Percentiles rank a stretch among this genome's conserved stretches.
phyloP scores from a whole-genome alignment of 2,329 filamentous ascomycete genomes.

The Cryphonectria nitschkei region DNA sequence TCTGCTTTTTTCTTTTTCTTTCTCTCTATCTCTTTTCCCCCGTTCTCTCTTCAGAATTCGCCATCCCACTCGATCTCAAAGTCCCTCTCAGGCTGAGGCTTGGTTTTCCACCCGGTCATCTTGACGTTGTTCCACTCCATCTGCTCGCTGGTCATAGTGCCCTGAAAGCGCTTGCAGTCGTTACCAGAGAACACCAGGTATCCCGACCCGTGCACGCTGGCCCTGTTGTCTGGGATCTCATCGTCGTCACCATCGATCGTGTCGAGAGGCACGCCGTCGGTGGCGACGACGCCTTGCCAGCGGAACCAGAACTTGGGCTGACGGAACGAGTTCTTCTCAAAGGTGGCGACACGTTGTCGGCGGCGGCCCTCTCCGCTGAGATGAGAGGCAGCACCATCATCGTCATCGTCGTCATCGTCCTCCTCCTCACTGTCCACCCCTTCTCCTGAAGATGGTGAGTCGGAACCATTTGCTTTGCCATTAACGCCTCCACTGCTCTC shows the following conservation, averaged over 20 bases:
- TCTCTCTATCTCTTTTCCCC: too few species aligned
- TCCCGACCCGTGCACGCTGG: slow-evolving; percentile 28
- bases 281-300: slow-evolving; percentile 28
- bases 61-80: slow-evolving; percentile 30
- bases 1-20: too few species aligned
- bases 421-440: neutral
- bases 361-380: slow-evolving; percentile 24
- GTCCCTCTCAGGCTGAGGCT: slow-evolving; percentile 29
- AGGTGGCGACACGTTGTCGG: slow-evolving; percentile 30
- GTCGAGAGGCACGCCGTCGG: slow-evolving; percentile 3
- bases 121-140: slow-evolving; percentile 33
- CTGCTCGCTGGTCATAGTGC: slow-evolving; percentile 33
- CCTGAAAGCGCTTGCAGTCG: slow-evolving; percentile 33
- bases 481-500: neutral
- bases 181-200: slow-evolving; percentile 35
- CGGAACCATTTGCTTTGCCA: neutral
- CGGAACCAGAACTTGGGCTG: slow-evolving; percentile 35
- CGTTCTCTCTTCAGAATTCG: neutral
- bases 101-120: slow-evolving; percentile 31
- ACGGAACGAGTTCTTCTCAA: slow-evolving; percentile 34
- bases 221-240: neutral
- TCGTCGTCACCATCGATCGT: neutral
- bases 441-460: neutral
- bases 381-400: slow-evolving; percentile 14
- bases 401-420: neutral